A percentile compares a stretch with the other conserved stretches of the same genome.
These are phyloP conservation scores for Flaveria linearis DNA, from an alignment of 129 eudicot species.

Conservation along the genomic window DNA sequence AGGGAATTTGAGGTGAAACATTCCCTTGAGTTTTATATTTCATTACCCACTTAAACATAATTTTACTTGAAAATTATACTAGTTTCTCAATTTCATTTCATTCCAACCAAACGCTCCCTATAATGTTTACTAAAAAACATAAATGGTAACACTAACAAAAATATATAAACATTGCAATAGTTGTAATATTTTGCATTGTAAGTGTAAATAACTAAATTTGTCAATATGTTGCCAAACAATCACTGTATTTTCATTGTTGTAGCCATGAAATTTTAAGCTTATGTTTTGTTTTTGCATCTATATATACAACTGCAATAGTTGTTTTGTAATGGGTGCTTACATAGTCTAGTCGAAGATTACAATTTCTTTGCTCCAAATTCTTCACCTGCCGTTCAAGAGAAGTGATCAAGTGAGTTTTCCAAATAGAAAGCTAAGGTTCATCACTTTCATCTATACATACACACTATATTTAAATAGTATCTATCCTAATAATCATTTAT, in stretches of 20 bases:
- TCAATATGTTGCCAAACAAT: slow-evolving; percentile 5
- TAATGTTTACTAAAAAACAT: neutral
- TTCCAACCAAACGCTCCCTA: no score
- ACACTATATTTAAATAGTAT: no score
- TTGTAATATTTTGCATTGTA: neutral
- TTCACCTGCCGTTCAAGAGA: slow-evolving; percentile 39
- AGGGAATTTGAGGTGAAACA: no score
- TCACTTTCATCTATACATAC: no score
- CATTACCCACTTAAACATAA: no score
- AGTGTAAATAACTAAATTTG: neutral
- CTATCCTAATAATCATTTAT: no score
- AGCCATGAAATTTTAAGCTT: neutral
- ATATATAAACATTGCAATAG: neutral
- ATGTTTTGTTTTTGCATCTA: neutral
- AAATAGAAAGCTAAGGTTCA: neutral
- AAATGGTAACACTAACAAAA: neutral
- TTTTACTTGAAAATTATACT: no score
- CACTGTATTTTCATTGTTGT: neutral
- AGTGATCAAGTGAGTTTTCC: slow-evolving; percentile 4
- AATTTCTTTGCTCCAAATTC: slow-evolving; percentile 57
- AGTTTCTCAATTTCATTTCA: no score
- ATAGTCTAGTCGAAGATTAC: slow-evolving; percentile 52
- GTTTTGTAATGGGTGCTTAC: slow-evolving; percentile 39
- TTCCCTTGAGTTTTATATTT: no score
- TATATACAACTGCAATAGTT: neutral